A percentile compares a stretch with the other conserved stretches of the same genome.
phyloP scores from a whole-genome alignment of 2,329 filamentous ascomycete genomes.

The Penicillium vulpinum region DNA sequence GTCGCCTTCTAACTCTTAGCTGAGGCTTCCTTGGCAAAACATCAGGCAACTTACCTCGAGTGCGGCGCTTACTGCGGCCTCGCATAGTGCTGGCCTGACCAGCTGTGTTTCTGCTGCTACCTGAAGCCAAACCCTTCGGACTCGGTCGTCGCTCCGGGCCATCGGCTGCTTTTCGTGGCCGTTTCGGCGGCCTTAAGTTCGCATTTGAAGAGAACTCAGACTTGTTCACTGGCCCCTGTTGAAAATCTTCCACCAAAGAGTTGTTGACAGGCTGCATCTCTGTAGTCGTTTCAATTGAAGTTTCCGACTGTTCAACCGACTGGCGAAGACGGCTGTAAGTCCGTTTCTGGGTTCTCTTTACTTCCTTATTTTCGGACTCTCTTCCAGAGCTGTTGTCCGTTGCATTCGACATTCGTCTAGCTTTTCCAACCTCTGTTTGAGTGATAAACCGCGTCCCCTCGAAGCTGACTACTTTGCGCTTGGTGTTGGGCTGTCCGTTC shows the following conservation, averaged over 20 bases:
- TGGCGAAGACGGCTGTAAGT: constrained; percentile 27
- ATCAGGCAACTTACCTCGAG: constrained; percentile 27
- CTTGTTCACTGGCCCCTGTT: not conserved
- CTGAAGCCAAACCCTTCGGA: constrained; percentile 32
- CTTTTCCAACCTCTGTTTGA: not conserved
- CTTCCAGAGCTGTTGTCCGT: constrained; percentile 2
- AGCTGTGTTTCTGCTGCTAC: constrained; percentile 22
- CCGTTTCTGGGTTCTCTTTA: constrained; percentile 21
- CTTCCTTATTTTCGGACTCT: constrained; percentile 7
- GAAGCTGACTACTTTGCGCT: constrained; percentile 31
- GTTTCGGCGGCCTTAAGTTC: constrained; percentile 7
- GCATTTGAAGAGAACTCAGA: not conserved
- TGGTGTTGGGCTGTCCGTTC: constrained; percentile 2
- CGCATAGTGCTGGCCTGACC: constrained; percentile 12
- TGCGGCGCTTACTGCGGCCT: constrained; percentile 23
- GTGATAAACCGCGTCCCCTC: constrained; percentile 2
- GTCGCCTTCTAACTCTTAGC: constrained; percentile 28
- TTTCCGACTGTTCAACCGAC: constrained; percentile 8
- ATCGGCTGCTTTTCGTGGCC: constrained; percentile 20
- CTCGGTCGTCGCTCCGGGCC: constrained; percentile 30
- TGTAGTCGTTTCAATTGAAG: not conserved
- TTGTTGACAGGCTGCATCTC: not conserved
- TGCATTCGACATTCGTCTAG: constrained; percentile 5
- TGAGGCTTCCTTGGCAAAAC: not conserved
- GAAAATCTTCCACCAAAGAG: not conserved